Evolutionary conservation across 805 yeast genomes (phyloP).

Genomic region (Teunomyces cretensis): DNA sequence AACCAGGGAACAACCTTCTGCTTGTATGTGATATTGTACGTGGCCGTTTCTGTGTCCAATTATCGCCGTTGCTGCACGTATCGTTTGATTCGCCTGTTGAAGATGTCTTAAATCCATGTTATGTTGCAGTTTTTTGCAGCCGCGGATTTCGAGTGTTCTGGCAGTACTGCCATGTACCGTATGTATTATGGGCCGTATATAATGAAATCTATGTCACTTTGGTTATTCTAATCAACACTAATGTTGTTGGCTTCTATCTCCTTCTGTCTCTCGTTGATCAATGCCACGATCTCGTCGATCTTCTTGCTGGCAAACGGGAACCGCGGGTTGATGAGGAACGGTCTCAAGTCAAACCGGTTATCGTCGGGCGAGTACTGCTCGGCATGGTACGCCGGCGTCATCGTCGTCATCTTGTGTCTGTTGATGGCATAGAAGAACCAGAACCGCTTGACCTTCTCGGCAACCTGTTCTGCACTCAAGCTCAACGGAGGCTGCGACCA

Average conservation of each 20-base stretch:
- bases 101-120: too few relatives aligned
- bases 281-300: slow-evolving; percentile 75
- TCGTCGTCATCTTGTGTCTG: slow-evolving; percentile 96
- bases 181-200: too few relatives aligned
- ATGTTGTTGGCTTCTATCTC: slow-evolving; percentile 27
- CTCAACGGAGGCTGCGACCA: slow-evolving; percentile 75
- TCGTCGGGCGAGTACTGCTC: slow-evolving; percentile 98
- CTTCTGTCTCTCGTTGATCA: slow-evolving; percentile 44
- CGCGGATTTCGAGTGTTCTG: too few relatives aligned
- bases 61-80: too few relatives aligned
- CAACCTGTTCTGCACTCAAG: slow-evolving; percentile 78
- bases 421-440: slow-evolving; percentile 93
- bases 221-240: slow-evolving; percentile 55
- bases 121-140: too few relatives aligned
- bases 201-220: too few relatives aligned
- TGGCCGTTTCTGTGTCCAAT: too few relatives aligned
- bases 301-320: slow-evolving; percentile 88
- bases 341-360: slow-evolving; percentile 92
- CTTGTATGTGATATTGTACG: too few relatives aligned
- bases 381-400: slow-evolving; percentile 97
- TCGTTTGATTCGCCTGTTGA: too few relatives aligned
- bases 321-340: slow-evolving; percentile 88
- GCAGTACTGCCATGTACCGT: too few relatives aligned
- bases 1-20: too few relatives aligned
- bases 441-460: slow-evolving; percentile 88